Conservation (phyloP, 495 filamentous ascomycete genomes). For the Aspergillus affinis region DNA sequence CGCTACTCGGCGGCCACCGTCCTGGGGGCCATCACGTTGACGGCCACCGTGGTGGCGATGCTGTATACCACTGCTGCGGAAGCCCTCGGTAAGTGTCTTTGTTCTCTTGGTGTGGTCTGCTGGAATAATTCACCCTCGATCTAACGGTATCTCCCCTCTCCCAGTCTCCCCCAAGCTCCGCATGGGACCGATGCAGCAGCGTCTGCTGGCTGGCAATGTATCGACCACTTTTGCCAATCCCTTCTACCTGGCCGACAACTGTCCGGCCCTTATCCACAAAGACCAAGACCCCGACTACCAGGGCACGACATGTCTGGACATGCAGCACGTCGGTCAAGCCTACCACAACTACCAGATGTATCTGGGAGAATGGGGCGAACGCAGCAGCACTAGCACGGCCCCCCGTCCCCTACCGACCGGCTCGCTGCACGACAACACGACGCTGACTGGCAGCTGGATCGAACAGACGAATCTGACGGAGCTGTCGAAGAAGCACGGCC, state of each 20-base stretch:
- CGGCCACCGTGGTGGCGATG: conserved; percentile 60
- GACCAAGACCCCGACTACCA: conserved; percentile 31
- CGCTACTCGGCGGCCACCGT: conserved; percentile 59
- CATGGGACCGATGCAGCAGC: conserved; percentile 44
- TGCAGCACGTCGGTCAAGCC: conserved; percentile 62
- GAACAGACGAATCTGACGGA: conserved; percentile 45
- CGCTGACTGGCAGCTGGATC: conserved; percentile 62
- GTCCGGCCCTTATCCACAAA: conserved; percentile 56
- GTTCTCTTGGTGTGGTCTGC: background rate
- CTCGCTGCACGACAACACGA: conserved; percentile 65
- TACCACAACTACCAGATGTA: conserved; percentile 54
- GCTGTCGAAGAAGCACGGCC: conserved; percentile 40
- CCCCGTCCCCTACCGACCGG: conserved; percentile 54
- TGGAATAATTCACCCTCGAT: background rate
- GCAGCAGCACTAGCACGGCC: conserved; percentile 31
- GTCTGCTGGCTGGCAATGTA: conserved; percentile 54
- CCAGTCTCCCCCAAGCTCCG: conserved; percentile 64
- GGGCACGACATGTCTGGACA: conserved; percentile 57
- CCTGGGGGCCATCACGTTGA: conserved; percentile 57
- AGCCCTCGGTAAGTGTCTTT: conserved; percentile 49
- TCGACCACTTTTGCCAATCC: conserved; percentile 58
- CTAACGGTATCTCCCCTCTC: background rate
- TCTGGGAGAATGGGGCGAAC: conserved; percentile 49
- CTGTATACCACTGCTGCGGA: conserved; percentile 75
- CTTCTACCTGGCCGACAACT: conserved; percentile 48